phyloP scores from a whole-genome alignment of 2,329 filamentous ascomycete genomes.

The Phoma herbarum region DNA sequence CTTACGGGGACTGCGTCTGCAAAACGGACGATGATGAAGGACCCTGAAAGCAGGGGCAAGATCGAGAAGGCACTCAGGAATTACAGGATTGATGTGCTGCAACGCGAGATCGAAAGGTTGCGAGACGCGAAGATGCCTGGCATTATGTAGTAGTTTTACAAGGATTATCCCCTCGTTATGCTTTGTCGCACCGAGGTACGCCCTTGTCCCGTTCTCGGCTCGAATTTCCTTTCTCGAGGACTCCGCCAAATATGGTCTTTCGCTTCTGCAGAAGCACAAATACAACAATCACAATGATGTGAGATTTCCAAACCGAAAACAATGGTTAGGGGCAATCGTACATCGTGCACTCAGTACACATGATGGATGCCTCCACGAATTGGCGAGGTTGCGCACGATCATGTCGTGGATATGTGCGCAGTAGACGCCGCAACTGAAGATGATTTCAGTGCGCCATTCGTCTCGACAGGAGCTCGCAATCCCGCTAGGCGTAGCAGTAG shows the following conservation, averaged over 20 bases:
- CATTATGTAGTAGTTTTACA: neutral
- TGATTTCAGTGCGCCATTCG: too few relatives aligned
- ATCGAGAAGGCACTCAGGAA: neutral
- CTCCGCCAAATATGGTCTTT: neutral
- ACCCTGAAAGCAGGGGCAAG: neutral
- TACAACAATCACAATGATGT: too few relatives aligned
- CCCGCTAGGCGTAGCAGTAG: neutral
- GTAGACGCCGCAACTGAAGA: too few relatives aligned
- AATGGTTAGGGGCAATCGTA: too few relatives aligned
- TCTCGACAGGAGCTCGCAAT: too few relatives aligned
- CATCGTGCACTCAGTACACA: too few relatives aligned
- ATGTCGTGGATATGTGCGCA: too few relatives aligned
- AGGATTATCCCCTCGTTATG: too few relatives aligned
- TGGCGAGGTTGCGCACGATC: too few relatives aligned
- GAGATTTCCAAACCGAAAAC: too few relatives aligned
- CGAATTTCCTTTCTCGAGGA: neutral
- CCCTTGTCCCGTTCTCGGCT: neutral
- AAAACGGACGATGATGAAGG: neutral
- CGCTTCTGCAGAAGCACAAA: neutral
- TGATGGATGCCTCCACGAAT: too few relatives aligned
- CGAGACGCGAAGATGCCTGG: neutral
- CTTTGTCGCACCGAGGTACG: neutral
- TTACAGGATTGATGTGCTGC: neutral
- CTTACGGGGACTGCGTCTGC: neutral
- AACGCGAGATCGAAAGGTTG: neutral